A percentile compares a stretch with the other conserved stretches of the same genome.
These are phyloP conservation scores for Thelonectria blattea DNA, from an alignment of 2,329 filamentous ascomycete genomes.

Conservation along the genomic window DNA sequence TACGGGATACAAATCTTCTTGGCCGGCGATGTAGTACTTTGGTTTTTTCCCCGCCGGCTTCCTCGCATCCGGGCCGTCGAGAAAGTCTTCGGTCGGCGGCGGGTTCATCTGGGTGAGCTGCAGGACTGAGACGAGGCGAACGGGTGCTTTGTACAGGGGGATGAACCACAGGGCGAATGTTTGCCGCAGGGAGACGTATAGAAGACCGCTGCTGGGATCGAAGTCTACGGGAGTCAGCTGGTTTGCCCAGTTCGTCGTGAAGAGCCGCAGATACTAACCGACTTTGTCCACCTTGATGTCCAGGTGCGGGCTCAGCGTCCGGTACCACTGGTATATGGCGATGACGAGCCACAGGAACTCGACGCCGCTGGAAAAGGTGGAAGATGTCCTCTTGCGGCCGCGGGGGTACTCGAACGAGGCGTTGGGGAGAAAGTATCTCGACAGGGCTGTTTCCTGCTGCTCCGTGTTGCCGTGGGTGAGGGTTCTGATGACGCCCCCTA, in stretches of 20 bases:
- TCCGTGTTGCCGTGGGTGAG: constrained; percentile 71
- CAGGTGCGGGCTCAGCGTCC: constrained; percentile 78
- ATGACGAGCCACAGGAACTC: constrained; percentile 72
- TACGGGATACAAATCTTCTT: constrained; percentile 83
- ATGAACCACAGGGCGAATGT: constrained; percentile 79
- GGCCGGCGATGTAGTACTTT: constrained; percentile 72
- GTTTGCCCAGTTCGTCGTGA: rapidly evolving
- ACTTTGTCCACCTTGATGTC: constrained; percentile 68
- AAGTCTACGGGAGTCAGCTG: constrained; percentile 58
- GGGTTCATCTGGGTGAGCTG: constrained; percentile 58
- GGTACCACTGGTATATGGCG: constrained; percentile 82
- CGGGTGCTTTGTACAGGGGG: constrained; percentile 74
- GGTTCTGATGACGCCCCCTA: constrained; percentile 68
- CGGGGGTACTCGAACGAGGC: constrained; percentile 81
- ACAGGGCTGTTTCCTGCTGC: constrained; percentile 68
- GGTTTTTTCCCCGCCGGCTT: constrained; percentile 30
- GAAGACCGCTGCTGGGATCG: constrained; percentile 67
- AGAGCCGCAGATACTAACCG: constrained; percentile 43
- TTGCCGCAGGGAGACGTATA: constrained; percentile 78
- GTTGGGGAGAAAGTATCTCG: constrained; percentile 74
- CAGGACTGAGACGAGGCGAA: constrained; percentile 72
- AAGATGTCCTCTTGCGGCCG: constrained; percentile 57
- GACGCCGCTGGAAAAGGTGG: constrained; percentile 50
- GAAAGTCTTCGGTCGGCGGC: constrained; percentile 31
- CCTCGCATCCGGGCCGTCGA: constrained; percentile 16